These are phyloP conservation scores for Teratosphaeria gauchensis DNA, from an alignment of 2,329 filamentous ascomycete genomes.

Conservation along the genomic window DNA sequence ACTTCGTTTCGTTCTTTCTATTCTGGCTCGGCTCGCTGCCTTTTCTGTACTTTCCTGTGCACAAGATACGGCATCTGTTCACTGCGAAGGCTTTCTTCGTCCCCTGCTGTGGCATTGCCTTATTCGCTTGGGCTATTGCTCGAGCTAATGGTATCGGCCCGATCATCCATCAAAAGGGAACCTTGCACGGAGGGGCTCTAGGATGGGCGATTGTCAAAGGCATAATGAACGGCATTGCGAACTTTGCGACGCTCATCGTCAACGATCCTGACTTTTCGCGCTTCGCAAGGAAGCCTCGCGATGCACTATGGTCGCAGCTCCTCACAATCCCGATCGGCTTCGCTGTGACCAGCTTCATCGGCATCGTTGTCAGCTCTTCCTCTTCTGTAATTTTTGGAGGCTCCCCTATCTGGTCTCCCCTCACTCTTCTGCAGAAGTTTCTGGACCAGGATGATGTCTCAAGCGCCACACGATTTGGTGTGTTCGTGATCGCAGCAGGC, in stretches of 20 bases:
- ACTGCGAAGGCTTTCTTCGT: slow-evolving; percentile 83
- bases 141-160: slow-evolving; percentile 75
- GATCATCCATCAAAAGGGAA: slow-evolving; percentile 61
- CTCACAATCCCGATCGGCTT: slow-evolving; percentile 41
- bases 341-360: slow-evolving; percentile 60
- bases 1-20: slow-evolving; percentile 74
- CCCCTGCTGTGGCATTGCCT: slow-evolving; percentile 70
- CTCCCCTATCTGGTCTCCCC: slow-evolving; percentile 27
- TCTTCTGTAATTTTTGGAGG: slow-evolving; percentile 33
- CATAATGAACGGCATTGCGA: slow-evolving; percentile 81
- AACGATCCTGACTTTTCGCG: slow-evolving; percentile 77
- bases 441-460: slow-evolving; percentile 30
- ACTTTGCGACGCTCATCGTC: slow-evolving; percentile 74
- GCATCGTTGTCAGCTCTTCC: slow-evolving; percentile 41
- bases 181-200: slow-evolving; percentile 55
- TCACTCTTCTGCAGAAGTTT: slow-evolving; percentile 32
- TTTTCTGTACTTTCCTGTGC: slow-evolving; percentile 77
- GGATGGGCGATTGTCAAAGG: slow-evolving; percentile 77
- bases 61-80: slow-evolving; percentile 84
- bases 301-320: slow-evolving; percentile 74
- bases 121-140: slow-evolving; percentile 79
- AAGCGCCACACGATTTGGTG: slow-evolving; percentile 39
- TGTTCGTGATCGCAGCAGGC: slow-evolving; percentile 39
- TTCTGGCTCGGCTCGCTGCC: slow-evolving; percentile 77
- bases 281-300: slow-evolving; percentile 65